A percentile compares a stretch with the other conserved stretches of the same genome.
Conservation (phyloP, 306 rosid species). For the Vigna nakashimae region DNA sequence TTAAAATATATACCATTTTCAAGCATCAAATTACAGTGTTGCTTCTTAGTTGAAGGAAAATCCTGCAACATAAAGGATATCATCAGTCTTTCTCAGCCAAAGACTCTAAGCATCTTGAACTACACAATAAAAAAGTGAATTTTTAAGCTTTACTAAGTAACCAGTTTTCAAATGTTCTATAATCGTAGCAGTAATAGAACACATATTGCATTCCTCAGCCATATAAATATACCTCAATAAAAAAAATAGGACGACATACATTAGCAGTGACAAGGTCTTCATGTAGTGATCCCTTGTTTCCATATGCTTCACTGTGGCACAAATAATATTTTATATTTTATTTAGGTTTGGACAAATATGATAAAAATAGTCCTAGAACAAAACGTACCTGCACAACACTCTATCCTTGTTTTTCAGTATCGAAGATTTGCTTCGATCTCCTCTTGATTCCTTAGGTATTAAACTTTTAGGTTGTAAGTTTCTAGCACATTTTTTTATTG, state of each 20-base stretch:
- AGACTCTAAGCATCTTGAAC: conserved; percentile 29
- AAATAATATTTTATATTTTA: conserved; percentile 22
- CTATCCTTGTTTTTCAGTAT: conserved; percentile 27
- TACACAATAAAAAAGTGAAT: conserved; percentile 20
- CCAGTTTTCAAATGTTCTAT: neutral
- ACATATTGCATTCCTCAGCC: conserved; percentile 3
- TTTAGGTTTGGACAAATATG: conserved; percentile 34
- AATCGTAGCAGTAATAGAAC: conserved; percentile 15
- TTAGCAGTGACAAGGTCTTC: conserved; percentile 38
- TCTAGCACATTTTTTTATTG: conserved; percentile 18
- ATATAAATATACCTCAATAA: neutral
- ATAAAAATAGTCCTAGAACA: conserved; percentile 27
- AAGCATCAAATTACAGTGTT: conserved; percentile 34
- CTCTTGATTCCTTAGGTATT: conserved; percentile 28
- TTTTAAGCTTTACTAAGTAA: conserved; percentile 16
- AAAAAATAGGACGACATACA: conserved; percentile 47
- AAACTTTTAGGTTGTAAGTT: conserved; percentile 41
- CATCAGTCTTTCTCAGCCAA: neutral
- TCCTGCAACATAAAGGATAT: conserved; percentile 46
- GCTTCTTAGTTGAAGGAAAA: conserved; percentile 40
- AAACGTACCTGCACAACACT: conserved; percentile 54
- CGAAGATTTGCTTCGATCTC: conserved; percentile 39
- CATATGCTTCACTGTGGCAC: conserved; percentile 37
- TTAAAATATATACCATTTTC: conserved; percentile 52
- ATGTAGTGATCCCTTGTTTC: conserved; percentile 48